Base-by-base conservation (phyloP, 345 rosid genomes). In the Lepidium sativum region DNA sequence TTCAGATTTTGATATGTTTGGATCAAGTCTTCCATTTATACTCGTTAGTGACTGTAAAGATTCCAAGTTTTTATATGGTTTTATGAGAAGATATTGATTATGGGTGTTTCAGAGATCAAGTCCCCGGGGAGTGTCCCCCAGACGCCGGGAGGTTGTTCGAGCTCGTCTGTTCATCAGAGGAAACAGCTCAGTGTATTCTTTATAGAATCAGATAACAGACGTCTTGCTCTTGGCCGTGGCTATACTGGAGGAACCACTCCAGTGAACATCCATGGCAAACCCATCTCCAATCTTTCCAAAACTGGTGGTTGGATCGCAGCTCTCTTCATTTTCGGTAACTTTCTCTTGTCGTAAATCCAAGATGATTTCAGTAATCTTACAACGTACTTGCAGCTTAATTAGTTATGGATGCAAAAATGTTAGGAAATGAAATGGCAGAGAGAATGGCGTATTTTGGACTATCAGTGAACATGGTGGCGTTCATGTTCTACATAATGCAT, bases 341-440 rank as follows among this genome's bases (percentile, higher is more conserved):
- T 34, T 10, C 10, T 10, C 39, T 18, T 8, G 20, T 18, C 15
- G 14, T 35, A n/a, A 15, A 17, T 1, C 0, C 3, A 9, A 35
- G 39, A 18, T 60, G 13, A 2, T n/a, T 23, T 1, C 17, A 44
- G 2, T 32, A 37, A 8, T 50, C 37, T 15, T 37, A 38, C 31
- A 6, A 27, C 6, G 14, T 32, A 6, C 62, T 53, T 37, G 7
- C 12, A 50, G 15, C 54, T 35, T 42, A 51, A 10, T 38, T 61
- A 23, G 23, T 33, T 51, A 20, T 44, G 74, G 31, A 23, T 61
- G 67, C 44, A 21, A 16, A 49, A 12, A 23, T 63, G 8, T 43
- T 84, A 88, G 98, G 98, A 54, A 91, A 92, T 68, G 98, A 92
- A 73, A 86, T 86, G 90, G 96, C 98, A 14, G 98, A 88, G 79